Conservation (phyloP, 2,329 filamentous ascomycete genomes). For the Ascochyta lentis region DNA sequence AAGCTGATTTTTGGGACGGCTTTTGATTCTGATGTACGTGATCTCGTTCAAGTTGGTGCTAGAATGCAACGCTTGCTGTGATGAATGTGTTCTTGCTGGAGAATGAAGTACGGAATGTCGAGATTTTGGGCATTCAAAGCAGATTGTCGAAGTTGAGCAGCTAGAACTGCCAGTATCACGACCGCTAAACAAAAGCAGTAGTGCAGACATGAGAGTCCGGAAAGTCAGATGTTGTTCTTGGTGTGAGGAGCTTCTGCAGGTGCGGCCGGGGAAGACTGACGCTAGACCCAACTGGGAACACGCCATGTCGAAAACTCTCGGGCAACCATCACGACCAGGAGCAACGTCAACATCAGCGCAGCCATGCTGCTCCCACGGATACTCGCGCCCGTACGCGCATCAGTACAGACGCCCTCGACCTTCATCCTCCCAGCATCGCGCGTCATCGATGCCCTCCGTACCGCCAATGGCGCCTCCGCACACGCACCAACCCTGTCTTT, state of each 20-base stretch:
- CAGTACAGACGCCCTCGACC: conserved; percentile 28
- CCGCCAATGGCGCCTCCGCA: conserved; percentile 40
- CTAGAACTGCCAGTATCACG: too few species aligned
- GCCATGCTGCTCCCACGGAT: conserved; percentile 51
- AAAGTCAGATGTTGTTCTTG: not conserved
- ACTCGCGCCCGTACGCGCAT: conserved; percentile 47
- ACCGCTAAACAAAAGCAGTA: too few species aligned
- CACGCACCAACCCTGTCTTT: conserved; percentile 50
- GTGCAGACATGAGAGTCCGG: too few species aligned
- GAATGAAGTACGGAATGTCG: too few species aligned
- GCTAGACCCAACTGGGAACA: conserved; percentile 9
- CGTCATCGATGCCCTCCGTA: conserved; percentile 41
- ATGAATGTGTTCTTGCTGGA: too few species aligned
- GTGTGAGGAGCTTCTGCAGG: not conserved
- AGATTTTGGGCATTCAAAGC: too few species aligned
- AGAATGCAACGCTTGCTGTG: too few species aligned
- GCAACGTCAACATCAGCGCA: conserved; percentile 27
- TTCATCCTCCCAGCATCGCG: conserved; percentile 35
- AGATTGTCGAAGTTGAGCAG: too few species aligned
- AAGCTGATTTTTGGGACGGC: too few species aligned
- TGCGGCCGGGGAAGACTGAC: not conserved
- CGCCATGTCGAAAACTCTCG: conserved; percentile 38
- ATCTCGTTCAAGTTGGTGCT: too few species aligned
- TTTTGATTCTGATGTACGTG: too few species aligned
- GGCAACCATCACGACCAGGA: conserved; percentile 14